Conservation (phyloP, 2,329 filamentous ascomycete species). For the Colletotrichum sp. region DNA sequence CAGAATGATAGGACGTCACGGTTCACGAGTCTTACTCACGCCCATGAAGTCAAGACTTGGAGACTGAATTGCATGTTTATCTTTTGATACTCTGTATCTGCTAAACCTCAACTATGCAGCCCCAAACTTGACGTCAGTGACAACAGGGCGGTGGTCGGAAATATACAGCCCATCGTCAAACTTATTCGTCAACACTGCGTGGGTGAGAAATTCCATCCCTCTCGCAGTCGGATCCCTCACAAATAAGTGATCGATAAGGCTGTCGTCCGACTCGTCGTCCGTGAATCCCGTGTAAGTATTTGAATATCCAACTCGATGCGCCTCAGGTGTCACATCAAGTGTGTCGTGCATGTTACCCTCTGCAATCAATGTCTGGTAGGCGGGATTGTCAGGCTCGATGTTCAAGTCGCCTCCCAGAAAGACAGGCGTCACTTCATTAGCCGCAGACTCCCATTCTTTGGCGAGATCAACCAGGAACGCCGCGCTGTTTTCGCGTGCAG, state of each 20-base stretch:
- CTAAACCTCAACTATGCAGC: neutral
- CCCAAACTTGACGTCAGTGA: conserved; percentile 29
- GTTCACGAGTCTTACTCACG: neutral
- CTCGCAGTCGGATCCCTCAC: conserved; percentile 25
- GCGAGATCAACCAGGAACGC: conserved; percentile 40
- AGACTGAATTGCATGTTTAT: neutral
- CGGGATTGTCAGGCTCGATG: conserved; percentile 28
- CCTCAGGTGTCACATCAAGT: conserved; percentile 26
- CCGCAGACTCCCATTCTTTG: conserved; percentile 24
- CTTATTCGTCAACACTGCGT: conserved; percentile 28
- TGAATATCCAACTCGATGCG: conserved; percentile 27
- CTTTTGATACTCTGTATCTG: fast-evolving
- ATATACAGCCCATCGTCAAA: conserved; percentile 33
- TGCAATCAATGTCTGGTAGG: conserved; percentile 29
- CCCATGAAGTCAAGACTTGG: fast-evolving
- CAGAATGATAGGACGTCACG: fast-evolving
- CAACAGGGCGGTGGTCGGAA: conserved; percentile 36
- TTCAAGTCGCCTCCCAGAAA: conserved; percentile 39
- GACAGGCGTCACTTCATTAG: conserved; percentile 24
- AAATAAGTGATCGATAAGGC: conserved; percentile 35
- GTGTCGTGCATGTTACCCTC: conserved; percentile 27
- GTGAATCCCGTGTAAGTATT: conserved; percentile 35
- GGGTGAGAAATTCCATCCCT: conserved; percentile 27
- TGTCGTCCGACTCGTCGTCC: conserved; percentile 20
- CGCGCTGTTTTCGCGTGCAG: conserved; percentile 44